Evolutionary conservation across 2,329 filamentous ascomycete species (phyloP), one percentile per base, ranked within the genome.

Genomic region (Cladorrhinum sp.): DNA sequence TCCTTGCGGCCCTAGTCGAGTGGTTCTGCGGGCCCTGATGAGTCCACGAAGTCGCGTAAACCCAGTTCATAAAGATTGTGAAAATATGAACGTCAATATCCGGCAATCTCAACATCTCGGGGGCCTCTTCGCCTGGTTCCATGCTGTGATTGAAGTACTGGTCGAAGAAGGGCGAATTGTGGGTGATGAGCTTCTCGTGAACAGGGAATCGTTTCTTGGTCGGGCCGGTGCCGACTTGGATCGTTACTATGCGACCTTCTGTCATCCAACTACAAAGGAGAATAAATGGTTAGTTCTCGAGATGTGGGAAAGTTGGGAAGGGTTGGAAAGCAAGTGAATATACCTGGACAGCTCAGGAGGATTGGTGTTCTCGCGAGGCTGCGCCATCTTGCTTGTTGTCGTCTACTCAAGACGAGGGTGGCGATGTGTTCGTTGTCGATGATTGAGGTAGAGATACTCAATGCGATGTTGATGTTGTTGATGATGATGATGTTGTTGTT

Each of bases 171-270:
- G 61, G 58, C 1, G 68, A 70, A 45, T 66, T 61, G 27, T 18
- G 29, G 4, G 54, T 51, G 8, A 70, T 59, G 3, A 70, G 62
- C 36, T 67, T 62, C 63, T 66, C 67, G 49, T 70, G 67, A 9
- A 70, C 64, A 1, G 54, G 22, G 49, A 55, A 66, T 7, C 53
- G 55, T 50, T 66, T 62, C 45, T 62, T 38, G 20, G 62, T 52
- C 2, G 59, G n/a, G 1, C 66, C 53, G 2, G 25, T 24, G n/a
- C 12, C 65, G 45, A 68, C 62, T 9, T 16, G 23, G 50, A 69
- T 20, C 3, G 56, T 63, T 25, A 70, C 61, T 12, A 69, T 66
- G 23, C 65, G 58, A n/a, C n/a, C n/a, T 27, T 64, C 65, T 3
- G 62, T 63, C 20, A 68, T 57, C 64, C 64, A 66, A 25, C 64